These are phyloP conservation scores for Ligustrum vulgare DNA, from an alignment of 257 asterid genomes.

Conservation along the genomic window DNA sequence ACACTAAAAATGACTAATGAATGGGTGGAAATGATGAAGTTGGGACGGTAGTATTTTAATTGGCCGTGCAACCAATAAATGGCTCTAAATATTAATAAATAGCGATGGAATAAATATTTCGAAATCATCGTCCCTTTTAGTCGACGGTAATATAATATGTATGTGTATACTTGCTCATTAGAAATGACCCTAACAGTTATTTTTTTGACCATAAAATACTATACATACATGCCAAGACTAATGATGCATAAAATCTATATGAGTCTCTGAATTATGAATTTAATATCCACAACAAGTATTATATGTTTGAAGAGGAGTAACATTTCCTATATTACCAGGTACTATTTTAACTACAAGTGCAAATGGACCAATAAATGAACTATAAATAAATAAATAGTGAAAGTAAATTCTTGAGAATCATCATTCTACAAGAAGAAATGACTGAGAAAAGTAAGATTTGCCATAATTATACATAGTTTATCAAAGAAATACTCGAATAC, in stretches of 20 bases:
- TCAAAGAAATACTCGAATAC: background rate
- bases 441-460: background rate
- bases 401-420: background rate
- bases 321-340: no score
- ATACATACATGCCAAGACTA: background rate
- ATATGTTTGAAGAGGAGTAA: no score
- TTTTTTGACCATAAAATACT: background rate
- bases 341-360: background rate
- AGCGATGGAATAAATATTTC: background rate
- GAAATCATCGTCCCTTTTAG: background rate
- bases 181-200: background rate
- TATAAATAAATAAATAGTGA: background rate
- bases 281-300: background rate
- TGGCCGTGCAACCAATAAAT: background rate
- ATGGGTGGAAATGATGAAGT: background rate
- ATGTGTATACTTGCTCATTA: no score
- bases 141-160: background rate
- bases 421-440: background rate
- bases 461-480: background rate
- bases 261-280: background rate
- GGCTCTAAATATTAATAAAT: background rate
- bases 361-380: background rate
- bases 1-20: background rate
- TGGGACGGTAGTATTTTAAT: background rate
- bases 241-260: background rate